phyloP scores from a whole-genome alignment of 108 stramenopile species.

The Cyclotella cryptica region DNA sequence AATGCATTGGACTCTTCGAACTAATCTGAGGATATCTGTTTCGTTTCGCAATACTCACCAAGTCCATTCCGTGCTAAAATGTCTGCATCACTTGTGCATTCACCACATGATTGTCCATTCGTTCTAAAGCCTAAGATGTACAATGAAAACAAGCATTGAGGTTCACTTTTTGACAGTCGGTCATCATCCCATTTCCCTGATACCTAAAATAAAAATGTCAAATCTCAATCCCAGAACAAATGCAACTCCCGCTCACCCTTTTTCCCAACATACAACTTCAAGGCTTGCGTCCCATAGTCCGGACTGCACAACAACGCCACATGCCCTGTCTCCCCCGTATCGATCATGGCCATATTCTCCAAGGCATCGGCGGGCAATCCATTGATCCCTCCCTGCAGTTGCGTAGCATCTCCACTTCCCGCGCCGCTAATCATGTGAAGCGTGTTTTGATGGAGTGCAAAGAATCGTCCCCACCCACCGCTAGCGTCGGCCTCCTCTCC shows the following conservation, averaged over 20 bases:
- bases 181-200: too few species aligned
- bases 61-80: slow-evolving; percentile 49
- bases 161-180: too few species aligned
- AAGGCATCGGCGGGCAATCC: slow-evolving; percentile 39
- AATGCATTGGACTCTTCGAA: too few species aligned
- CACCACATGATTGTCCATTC: slow-evolving; percentile 26
- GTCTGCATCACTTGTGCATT: slow-evolving; percentile 11
- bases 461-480: slow-evolving; percentile 16
- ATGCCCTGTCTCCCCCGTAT: slow-evolving; percentile 39
- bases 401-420: slow-evolving; percentile 24
- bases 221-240: too few species aligned
- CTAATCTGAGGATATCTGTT: background rate
- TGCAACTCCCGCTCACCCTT: slow-evolving; percentile 10
- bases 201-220: too few species aligned
- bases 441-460: slow-evolving; percentile 24
- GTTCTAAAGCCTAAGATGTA: background rate
- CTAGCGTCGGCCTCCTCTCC: slow-evolving; percentile 28
- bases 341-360: slow-evolving; percentile 44
- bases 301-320: slow-evolving; percentile 30
- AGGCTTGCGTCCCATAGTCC: slow-evolving; percentile 26
- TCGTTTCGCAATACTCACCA: background rate
- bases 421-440: slow-evolving; percentile 18
- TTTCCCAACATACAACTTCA: slow-evolving; percentile 44
- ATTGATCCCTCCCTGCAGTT: slow-evolving; percentile 21
- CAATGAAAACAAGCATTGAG: too few species aligned